Evolutionary conservation across 139 green algal species (phyloP), one percentile per base, ranked within the genome.

Genomic region (Auxenochlorella protothecoides): DNA sequence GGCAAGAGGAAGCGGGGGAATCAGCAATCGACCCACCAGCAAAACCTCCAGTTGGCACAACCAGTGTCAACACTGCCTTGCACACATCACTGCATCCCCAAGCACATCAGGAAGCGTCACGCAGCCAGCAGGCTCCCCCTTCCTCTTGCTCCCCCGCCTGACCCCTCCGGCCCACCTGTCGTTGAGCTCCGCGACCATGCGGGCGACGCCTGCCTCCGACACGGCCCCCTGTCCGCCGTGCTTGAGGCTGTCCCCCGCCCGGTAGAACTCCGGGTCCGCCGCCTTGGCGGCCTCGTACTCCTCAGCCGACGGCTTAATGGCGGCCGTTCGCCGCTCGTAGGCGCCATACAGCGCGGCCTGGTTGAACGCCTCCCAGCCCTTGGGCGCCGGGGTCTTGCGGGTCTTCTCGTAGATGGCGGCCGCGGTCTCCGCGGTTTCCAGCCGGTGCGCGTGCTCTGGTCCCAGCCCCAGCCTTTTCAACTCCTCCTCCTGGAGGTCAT

Each of bases 101-200:
- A 44, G 27, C 27, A 44, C 27, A 44, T 44, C 27, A 44, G 27
- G 27, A 44, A 44, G 27, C 27, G 27, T 44, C 27, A 44, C 1
- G 27, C 27, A 44, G 27, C 27, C 27, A 44, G 0, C 27, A 44
- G 27, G 27, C 27, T 44, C 27, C 27, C 27, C 27, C 27, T 44
- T 44, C 27, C 27, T 44, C 27, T 44, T 1, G 0, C 27, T 44
- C 27, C 27, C 27, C 27, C 27, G 27, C 27, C 27, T 44, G 27
- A 44, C 27, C 27, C 27, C 27, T 44, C 27, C 0, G 27, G 0
- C 27, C 27, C 27, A 84, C 78, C 85, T 70, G 6, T 89, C 85
- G 16, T 88, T 84, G 2, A 98, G 80, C 84, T 98, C 92, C 2
- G 81, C 82, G 63, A 96, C 93, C 94, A 98, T 96, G 53, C 81